Percentiles rank a stretch among this genome's conserved stretches.
phyloP scores from a whole-genome alignment of 352 stramenopile species.

The Phytopythium delawarense region DNA sequence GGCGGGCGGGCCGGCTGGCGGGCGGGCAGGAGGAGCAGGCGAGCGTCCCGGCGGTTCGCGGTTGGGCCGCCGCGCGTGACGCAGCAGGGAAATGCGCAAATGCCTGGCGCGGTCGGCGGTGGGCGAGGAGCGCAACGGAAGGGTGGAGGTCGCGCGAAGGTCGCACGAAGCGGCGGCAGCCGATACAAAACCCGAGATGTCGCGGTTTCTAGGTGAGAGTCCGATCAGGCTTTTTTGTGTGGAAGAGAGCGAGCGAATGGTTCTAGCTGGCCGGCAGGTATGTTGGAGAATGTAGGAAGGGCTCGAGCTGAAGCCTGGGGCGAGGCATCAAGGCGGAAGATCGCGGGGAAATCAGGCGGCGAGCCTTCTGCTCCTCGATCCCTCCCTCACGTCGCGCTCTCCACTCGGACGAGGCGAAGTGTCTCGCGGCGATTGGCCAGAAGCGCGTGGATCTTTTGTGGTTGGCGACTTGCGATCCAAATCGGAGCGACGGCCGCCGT shows the following conservation, averaged over 20 bases:
- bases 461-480: background rate
- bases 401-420: background rate
- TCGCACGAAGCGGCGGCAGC: background rate
- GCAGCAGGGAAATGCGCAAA: conserved; percentile 12
- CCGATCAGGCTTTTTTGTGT: background rate
- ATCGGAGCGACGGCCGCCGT: background rate
- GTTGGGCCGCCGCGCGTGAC: background rate
- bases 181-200: background rate
- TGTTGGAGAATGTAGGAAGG: too few relatives aligned
- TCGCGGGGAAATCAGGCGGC: background rate
- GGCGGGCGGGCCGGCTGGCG: background rate
- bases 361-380: background rate
- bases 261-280: too few relatives aligned
- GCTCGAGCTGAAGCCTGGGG: background rate
- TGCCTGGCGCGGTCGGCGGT: background rate
- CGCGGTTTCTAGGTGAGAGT: background rate
- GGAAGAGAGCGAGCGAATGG: conserved; percentile 6
- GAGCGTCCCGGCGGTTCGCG: background rate
- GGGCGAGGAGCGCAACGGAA: background rate
- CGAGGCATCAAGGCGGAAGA: background rate
- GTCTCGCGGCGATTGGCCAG: background rate
- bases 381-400: background rate
- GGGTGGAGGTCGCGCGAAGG: conserved; percentile 11
- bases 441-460: background rate
- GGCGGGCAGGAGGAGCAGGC: background rate